A percentile compares a stretch with the other conserved stretches of the same genome.
phyloP scores from a whole-genome alignment of 2,329 filamentous ascomycete species.

The Davidsoniella australis region DNA sequence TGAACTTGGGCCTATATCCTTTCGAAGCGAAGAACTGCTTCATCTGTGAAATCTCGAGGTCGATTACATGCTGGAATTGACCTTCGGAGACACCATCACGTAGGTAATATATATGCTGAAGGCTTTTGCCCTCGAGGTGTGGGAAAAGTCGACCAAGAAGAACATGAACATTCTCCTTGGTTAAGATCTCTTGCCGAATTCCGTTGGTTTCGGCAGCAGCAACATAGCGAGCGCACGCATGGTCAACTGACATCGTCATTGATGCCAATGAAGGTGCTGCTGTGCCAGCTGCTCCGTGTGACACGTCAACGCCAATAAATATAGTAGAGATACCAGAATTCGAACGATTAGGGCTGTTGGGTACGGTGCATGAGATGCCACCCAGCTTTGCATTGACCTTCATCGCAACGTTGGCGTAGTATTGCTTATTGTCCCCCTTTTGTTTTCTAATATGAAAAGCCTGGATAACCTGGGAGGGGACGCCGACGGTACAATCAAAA shows the following conservation, averaged over 20 bases:
- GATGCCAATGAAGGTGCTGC: conserved; percentile 63
- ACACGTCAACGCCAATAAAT: conserved; percentile 83
- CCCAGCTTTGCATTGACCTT: conserved; percentile 95
- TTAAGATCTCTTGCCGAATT: conserved; percentile 63
- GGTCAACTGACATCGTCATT: conserved; percentile 67
- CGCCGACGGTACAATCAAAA: conserved; percentile 69
- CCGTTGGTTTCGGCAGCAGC: conserved; percentile 74
- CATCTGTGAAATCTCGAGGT: conserved; percentile 60
- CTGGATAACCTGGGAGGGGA: conserved; percentile 71
- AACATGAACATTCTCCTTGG: conserved; percentile 42
- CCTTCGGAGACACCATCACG: conserved; percentile 84
- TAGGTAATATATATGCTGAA: conserved; percentile 55
- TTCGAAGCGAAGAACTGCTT: conserved; percentile 36
- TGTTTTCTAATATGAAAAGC: conserved; percentile 48
- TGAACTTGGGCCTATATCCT: conserved; percentile 44
- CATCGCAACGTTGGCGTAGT: conserved; percentile 87
- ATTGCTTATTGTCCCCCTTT: conserved; percentile 44
- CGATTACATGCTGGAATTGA: conserved; percentile 64
- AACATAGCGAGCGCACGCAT: conserved; percentile 54
- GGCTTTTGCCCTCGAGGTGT: background rate
- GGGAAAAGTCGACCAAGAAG: conserved; percentile 48
- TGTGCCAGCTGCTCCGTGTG: conserved; percentile 58
- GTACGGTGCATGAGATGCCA: conserved; percentile 44
- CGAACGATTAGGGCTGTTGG: conserved; percentile 20
- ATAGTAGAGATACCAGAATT: conserved; percentile 34